A percentile compares a stretch with the other conserved stretches of the same genome.
These are phyloP conservation scores for Schizochytrium sp. DNA, from an alignment of 108 stramenopile genomes.

Conservation along the genomic window DNA sequence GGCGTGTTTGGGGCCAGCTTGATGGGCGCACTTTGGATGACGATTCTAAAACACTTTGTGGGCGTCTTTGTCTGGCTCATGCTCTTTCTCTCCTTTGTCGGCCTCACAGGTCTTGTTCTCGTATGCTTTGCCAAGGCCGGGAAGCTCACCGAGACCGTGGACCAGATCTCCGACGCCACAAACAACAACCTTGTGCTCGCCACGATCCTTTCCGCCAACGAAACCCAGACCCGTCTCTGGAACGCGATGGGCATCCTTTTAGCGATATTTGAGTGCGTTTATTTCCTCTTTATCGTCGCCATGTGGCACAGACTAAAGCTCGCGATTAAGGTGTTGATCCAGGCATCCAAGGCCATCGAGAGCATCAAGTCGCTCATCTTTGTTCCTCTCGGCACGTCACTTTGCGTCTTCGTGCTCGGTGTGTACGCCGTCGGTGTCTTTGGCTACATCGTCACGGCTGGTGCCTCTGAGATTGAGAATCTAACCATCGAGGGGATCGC, in stretches of 20 bases:
- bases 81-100: background rate
- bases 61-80: background rate
- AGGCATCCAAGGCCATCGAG: background rate
- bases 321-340: background rate
- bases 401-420: background rate
- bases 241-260: background rate
- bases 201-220: background rate
- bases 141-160: background rate
- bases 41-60: background rate
- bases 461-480: background rate
- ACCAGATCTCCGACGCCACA: background rate
- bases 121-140: slow-evolving; percentile 1
- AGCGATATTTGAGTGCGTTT: background rate
- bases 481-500: background rate
- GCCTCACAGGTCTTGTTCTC: background rate
- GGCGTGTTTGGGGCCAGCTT: background rate
- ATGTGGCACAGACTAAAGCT: background rate
- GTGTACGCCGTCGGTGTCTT: background rate
- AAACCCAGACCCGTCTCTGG: background rate
- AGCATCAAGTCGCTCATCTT: background rate
- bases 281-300: background rate
- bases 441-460: background rate
- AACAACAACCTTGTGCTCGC: background rate
- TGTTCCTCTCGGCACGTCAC: background rate
- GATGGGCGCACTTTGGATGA: background rate